Conservation (phyloP, 805 yeast species). For the Schizosaccharomyces octosporus region DNA sequence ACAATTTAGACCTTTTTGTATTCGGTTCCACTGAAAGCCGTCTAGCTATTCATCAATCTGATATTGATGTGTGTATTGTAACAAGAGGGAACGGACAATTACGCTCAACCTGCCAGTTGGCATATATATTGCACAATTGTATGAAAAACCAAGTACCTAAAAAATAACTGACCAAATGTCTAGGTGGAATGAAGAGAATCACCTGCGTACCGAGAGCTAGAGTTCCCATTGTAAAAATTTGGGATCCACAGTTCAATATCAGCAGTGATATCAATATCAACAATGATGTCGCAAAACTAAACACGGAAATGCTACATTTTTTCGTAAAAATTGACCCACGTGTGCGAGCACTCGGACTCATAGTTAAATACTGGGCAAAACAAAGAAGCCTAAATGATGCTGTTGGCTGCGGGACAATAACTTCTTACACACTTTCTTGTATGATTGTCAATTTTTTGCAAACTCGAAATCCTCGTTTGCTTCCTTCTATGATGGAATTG, state of each 20-base stretch:
- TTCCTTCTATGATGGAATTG: constrained; percentile 9
- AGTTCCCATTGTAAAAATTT: constrained; percentile 11
- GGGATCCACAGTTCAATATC: constrained; percentile 10
- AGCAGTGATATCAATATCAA: constrained; percentile 11
- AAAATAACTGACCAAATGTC: background rate
- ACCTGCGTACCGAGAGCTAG: constrained; percentile 10
- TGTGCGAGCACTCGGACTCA: constrained; percentile 10
- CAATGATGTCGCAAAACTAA: constrained; percentile 9
- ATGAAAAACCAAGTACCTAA: background rate
- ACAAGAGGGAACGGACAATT: background rate
- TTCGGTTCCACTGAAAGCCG: background rate
- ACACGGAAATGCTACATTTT: constrained; percentile 9
- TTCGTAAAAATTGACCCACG: constrained; percentile 10
- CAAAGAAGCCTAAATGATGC: constrained; percentile 10
- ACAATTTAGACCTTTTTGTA: background rate
- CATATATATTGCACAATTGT: background rate
- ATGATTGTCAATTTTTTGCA: constrained; percentile 10
- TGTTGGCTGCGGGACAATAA: constrained; percentile 10
- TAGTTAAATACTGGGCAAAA: constrained; percentile 11
- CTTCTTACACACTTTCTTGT: constrained; percentile 12
- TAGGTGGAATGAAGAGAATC: constrained; percentile 8
- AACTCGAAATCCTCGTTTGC: constrained; percentile 7
- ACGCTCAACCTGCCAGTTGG: background rate
- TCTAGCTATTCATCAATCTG: background rate
- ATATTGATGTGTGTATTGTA: background rate